Evolutionary conservation across 2,329 filamentous ascomycete genomes (phyloP), one percentile per base, ranked within the genome.

Genomic region (Chaetomiaceae sp.): DNA sequence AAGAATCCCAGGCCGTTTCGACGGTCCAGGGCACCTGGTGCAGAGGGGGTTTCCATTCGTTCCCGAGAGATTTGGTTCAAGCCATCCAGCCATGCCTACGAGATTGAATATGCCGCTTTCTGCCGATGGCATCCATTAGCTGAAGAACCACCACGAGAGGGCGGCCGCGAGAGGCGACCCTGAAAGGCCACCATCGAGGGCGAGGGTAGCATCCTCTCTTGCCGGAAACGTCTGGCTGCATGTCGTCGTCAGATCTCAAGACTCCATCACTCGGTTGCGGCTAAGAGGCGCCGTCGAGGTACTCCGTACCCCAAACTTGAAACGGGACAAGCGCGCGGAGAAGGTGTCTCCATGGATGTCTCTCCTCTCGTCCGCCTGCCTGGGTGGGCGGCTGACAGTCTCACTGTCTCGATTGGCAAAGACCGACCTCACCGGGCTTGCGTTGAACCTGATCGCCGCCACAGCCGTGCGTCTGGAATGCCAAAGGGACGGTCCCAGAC

Each of bases 301-400:
- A 27, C 21, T 44, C 47, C 31, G n/a, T n/a, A n/a, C n/a, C n/a
- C n/a, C n/a, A n/a, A 58, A 59, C 56, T 46, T 62, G 60, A 60
- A 62, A 62, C 60, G 48, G 44, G 58, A 56, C 57, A 60, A 60
- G 60, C 59, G 60, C 60, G 59, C 55, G 53, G 48, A 20, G 49
- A 44, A 33, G 13, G 43, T 25, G 39, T 48, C 14, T 20, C 23
- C 20, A 13, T 27, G 30, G 19, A 13, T 17, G 43, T 37, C 20
- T n/a, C 30, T 38, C 19, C 27, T 35, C 50, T 49, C 20, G 33
- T 44, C 44, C 34, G 38, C 33, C 48, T 51, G 43, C 50, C 48
- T 55, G 57, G 53, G 38, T 50, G 49, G 38, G 35, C 38, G 43
- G 33, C 38, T 38, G 39, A 27, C 33, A 27, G 39, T 31, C 21